Conservation (phyloP, 148 eudicot genomes). For the Silene latifolia region DNA sequence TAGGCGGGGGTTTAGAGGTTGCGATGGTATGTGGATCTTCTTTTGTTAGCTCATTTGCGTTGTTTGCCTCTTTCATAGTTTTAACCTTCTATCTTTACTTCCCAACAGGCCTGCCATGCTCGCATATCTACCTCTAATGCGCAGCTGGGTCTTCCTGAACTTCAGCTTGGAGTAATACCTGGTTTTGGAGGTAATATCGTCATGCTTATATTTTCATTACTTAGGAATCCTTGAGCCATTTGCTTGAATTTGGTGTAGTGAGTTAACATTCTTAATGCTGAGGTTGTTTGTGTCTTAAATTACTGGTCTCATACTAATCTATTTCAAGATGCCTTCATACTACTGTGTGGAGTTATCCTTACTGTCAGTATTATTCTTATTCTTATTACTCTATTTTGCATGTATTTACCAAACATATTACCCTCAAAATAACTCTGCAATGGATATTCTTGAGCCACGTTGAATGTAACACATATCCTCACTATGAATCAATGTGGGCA, state of each 20-base stretch:
- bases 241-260: neutral
- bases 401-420: neutral
- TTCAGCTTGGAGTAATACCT: conserved; percentile 89
- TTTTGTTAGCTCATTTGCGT: neutral
- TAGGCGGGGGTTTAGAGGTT: conserved; percentile 96
- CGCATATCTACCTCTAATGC: conserved; percentile 83
- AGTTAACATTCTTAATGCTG: neutral
- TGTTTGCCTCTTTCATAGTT: neutral
- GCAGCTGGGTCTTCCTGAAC: conserved; percentile 94
- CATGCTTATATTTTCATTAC: neutral
- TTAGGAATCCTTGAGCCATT: conserved; percentile 1
- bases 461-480: neutral
- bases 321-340: neutral
- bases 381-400: neutral
- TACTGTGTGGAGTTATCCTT: neutral
- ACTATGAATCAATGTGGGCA: neutral
- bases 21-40: conserved; percentile 68
- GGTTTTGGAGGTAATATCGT: conserved; percentile 84
- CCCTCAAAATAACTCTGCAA: neutral
- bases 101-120: conserved; percentile 80
- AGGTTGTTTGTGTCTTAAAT: neutral
- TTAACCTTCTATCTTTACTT: neutral
- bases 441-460: neutral
- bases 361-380: neutral
- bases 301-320: neutral